Evolutionary conservation across 1,139 yeast species (phyloP).

Genomic region (Meyerozyma elateridarum): DNA sequence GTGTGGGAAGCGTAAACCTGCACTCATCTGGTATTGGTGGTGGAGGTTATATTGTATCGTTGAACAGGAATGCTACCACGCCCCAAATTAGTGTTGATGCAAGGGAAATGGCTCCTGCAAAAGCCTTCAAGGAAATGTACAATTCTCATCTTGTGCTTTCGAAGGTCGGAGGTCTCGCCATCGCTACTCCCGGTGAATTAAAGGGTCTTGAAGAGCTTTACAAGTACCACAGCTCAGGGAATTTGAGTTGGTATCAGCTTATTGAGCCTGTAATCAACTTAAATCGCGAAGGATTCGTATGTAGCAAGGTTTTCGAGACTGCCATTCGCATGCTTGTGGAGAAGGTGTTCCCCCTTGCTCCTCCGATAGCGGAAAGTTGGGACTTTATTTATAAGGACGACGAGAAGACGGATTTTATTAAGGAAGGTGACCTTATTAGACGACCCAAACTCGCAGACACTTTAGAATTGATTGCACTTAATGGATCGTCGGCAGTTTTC

Average conservation of each 20-base stretch:
- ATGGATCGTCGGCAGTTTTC: constrained; percentile 73
- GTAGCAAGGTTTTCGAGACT: constrained; percentile 43
- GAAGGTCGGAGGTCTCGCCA: constrained; percentile 77
- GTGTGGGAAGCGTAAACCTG: constrained; percentile 80
- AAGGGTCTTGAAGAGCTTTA: constrained; percentile 69
- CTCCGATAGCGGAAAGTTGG: constrained; percentile 43
- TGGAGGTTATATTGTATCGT: constrained; percentile 70
- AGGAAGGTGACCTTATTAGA: constrained; percentile 53
- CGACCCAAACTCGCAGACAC: constrained; percentile 66
- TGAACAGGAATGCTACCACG: constrained; percentile 24
- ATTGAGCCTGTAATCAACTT: constrained; percentile 70
- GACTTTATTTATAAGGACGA: constrained; percentile 42
- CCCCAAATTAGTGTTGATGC: constrained; percentile 71
- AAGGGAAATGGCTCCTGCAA: constrained; percentile 78
- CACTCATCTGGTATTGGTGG: constrained; percentile 94
- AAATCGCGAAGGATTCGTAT: constrained; percentile 64
- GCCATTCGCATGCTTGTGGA: constrained; percentile 20
- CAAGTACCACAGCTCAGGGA: constrained; percentile 63
- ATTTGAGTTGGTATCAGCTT: constrained; percentile 65
- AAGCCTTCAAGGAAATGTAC: constrained; percentile 65
- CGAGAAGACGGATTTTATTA: constrained; percentile 26
- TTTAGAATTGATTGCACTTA: constrained; percentile 58
- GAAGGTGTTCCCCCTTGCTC: constrained; percentile 25
- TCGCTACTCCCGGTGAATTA: constrained; percentile 86
- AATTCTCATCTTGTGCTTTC: constrained; percentile 40